A percentile compares a stretch with the other conserved stretches of the same genome.
Evolutionary conservation across 495 filamentous ascomycete genomes (phyloP).

Genomic region (Tuber melanosporum): DNA sequence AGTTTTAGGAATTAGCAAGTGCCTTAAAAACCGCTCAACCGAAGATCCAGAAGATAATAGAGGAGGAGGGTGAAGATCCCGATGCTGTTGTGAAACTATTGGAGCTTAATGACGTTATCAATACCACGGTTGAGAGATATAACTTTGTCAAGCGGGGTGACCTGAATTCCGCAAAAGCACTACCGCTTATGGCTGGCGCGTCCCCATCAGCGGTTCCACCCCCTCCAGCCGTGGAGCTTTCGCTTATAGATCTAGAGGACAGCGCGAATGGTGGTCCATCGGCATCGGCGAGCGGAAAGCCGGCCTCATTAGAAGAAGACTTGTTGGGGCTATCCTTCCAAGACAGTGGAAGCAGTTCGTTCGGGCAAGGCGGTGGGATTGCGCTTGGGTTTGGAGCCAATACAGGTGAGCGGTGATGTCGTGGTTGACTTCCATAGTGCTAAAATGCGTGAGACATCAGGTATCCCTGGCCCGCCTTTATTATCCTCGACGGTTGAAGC

Average conservation of each 20-base stretch:
- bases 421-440: slow-evolving; percentile 15
- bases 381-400: slow-evolving; percentile 72
- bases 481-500: slow-evolving; percentile 58
- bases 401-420: slow-evolving; percentile 48
- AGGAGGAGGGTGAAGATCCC: slow-evolving; percentile 93
- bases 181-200: slow-evolving; percentile 33
- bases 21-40: slow-evolving; percentile 89
- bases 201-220: slow-evolving; percentile 38
- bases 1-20: slow-evolving; percentile 69
- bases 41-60: slow-evolving; percentile 98
- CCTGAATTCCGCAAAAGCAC: slow-evolving; percentile 63
- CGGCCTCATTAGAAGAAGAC: slow-evolving; percentile 55
- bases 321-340: slow-evolving; percentile 63
- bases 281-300: slow-evolving; percentile 43
- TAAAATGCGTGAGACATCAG: slow-evolving; percentile 41
- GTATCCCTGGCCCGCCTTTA: slow-evolving; percentile 58
- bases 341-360: slow-evolving; percentile 47
- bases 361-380: slow-evolving; percentile 72
- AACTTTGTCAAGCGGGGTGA: slow-evolving; percentile 91
- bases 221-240: slow-evolving; percentile 64
- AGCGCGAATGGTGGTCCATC: slow-evolving; percentile 52
- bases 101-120: slow-evolving; percentile 98
- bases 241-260: slow-evolving; percentile 84
- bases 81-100: slow-evolving; percentile 92
- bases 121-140: slow-evolving; percentile 90